Base-by-base conservation (phyloP, 106 monocot species). In the Dendrobium officinale region DNA sequence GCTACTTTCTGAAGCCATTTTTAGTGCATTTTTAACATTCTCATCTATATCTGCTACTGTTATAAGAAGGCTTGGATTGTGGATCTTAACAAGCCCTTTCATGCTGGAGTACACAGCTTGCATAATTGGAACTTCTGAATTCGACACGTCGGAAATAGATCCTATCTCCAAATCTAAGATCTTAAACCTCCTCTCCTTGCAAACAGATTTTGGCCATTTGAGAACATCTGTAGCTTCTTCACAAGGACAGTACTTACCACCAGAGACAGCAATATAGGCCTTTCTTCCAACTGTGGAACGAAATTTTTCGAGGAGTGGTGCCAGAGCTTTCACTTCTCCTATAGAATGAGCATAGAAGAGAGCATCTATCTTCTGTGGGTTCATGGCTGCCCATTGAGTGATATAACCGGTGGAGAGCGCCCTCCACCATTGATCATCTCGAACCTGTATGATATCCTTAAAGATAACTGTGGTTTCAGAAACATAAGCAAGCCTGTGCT, bases 381-480 rank as follows among this genome's bases (percentile, higher is more conserved):
- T 6, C 95, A 98, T 98, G n/a, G 91, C 89, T 0, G 98, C 98
- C 98, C 98, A 98, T 51, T 91, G 98, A 55, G 98, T 98, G 75
- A 98, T 77, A 78, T 95, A 98, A 6, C 98, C 98, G 0, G 86
- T 83, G 33, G 94, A 87, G 20, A 98, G 84, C 26, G 98, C 92
- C 42, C 83, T 89, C 98, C 98, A 98, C 98, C 98, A 98, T 79
- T 98, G 98, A 55, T 98, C 92, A 41, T 98, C 98, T 51, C 98
- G 80, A 10, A 98, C 95, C 75, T 95, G 95, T 9, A 98, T 89
- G 24, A 91, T 77, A 72, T 95, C 98, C 67, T 98, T 98, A 88
- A 95, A 98, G 64, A 98, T 98, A 24, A 98, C 98, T 0, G 98
- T 98, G 26, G 98, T 98, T 77, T 98, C 98, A 15, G 94, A 89